Conservation (phyloP, 1,139 yeast genomes). For the Geotrichum europaeum region DNA sequence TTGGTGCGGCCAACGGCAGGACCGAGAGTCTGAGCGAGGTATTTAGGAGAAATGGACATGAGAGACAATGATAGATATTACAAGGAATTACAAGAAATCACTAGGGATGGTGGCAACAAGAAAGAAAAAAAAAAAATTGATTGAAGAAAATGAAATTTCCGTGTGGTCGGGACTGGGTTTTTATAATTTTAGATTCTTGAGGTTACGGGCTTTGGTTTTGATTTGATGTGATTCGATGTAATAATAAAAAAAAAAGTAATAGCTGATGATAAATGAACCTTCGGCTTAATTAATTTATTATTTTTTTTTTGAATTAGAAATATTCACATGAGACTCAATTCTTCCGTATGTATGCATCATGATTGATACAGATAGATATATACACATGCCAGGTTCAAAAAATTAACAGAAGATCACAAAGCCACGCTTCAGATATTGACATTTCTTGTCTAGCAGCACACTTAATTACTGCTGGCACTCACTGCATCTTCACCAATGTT, state of each 20-base stretch:
- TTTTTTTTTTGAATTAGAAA: background rate
- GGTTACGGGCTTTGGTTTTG: too few species aligned
- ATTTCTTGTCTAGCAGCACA: background rate
- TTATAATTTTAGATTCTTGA: background rate
- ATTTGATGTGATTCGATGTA: too few species aligned
- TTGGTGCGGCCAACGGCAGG: constrained; percentile 22
- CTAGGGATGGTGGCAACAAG: background rate
- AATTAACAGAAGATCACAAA: background rate
- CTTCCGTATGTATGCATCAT: background rate
- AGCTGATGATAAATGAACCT: too few species aligned
- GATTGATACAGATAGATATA: background rate
- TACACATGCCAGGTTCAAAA: background rate
- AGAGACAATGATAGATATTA: background rate
- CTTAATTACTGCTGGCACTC: background rate
- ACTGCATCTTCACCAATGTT: constrained; percentile 3
- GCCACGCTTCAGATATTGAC: background rate
- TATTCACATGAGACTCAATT: background rate
- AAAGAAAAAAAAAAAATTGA: background rate
- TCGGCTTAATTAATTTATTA: too few species aligned
- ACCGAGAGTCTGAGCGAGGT: constrained; percentile 30
- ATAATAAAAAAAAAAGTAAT: too few species aligned
- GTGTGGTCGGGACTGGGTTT: background rate
- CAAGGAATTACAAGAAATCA: background rate
- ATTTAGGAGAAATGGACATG: constrained; percentile 33
- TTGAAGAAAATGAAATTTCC: too few species aligned